These are phyloP conservation scores for Fraxinus angustifolia DNA, from an alignment of 305 asterid species.

Conservation along the genomic window DNA sequence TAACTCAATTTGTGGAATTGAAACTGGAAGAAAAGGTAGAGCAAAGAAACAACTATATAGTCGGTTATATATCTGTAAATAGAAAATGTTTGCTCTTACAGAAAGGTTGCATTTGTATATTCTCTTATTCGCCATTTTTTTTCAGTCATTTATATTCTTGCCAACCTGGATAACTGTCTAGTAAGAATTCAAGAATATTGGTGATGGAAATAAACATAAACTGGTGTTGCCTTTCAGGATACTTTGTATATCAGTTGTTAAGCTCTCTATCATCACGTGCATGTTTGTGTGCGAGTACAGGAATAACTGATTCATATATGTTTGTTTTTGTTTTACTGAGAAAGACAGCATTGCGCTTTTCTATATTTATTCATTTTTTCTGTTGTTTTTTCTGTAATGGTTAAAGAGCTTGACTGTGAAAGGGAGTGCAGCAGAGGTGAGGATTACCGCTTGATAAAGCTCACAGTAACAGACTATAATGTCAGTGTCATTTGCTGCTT, in stretches of 20 bases:
- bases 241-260: background rate
- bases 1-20: background rate
- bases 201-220: background rate
- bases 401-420: conserved; percentile 82
- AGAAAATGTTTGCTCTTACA: background rate
- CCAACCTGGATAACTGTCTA: background rate
- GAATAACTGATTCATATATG: background rate
- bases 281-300: background rate
- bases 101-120: background rate
- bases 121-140: background rate
- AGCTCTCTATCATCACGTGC: background rate
- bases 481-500: conserved; percentile 39
- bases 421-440: conserved; percentile 98
- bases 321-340: background rate
- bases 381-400: conserved; percentile 3
- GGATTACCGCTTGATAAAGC: conserved; percentile 92
- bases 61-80: background rate
- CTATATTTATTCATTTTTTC: conserved; percentile 10
- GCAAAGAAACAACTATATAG: background rate
- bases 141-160: background rate
- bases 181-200: background rate
- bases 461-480: conserved; percentile 68
- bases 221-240: background rate
- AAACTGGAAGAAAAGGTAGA: background rate
- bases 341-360: background rate